Evolutionary conservation across 441 rosid genomes (phyloP).

Genomic region (Erodium chrysanthum): DNA sequence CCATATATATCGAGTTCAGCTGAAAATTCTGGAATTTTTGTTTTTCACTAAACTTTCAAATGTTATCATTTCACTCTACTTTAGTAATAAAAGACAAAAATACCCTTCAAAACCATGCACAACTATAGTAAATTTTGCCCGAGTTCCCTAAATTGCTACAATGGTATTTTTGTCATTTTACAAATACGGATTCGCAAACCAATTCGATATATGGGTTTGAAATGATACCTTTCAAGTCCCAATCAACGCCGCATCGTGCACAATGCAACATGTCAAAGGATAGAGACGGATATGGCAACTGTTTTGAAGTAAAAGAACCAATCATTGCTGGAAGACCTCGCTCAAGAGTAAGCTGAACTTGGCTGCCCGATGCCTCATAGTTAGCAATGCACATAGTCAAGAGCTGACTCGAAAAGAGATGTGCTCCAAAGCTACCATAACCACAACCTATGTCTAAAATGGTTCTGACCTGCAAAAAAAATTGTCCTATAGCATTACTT

Average conservation of each 20-base stretch:
- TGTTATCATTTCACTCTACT: too few species aligned
- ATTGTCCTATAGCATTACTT: not conserved
- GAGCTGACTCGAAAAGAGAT: conserved; percentile 65
- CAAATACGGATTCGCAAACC: too few species aligned
- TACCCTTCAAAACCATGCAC: too few species aligned
- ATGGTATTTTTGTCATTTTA: too few species aligned
- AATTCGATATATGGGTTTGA: not conserved
- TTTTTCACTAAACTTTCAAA: too few species aligned
- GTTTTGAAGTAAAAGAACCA: conserved; percentile 64
- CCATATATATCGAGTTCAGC: too few species aligned
- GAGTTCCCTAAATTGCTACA: too few species aligned
- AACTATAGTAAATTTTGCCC: too few species aligned
- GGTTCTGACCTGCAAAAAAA: conserved; percentile 63
- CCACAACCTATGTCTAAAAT: conserved; percentile 95
- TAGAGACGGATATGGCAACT: conserved; percentile 90
- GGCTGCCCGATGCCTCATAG: conserved; percentile 94
- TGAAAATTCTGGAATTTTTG: too few species aligned
- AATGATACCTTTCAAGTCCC: conserved; percentile 85
- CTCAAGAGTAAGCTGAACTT: conserved; percentile 94
- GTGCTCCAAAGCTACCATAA: conserved; percentile 99
- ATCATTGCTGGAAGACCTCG: conserved; percentile 98
- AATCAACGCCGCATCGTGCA: conserved; percentile 76
- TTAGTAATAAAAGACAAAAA: too few species aligned
- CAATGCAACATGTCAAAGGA: conserved; percentile 98
- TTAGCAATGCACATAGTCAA: conserved; percentile 97